phyloP scores from a whole-genome alignment of 345 rosid genomes.

The Hibiscus tridactylites region DNA sequence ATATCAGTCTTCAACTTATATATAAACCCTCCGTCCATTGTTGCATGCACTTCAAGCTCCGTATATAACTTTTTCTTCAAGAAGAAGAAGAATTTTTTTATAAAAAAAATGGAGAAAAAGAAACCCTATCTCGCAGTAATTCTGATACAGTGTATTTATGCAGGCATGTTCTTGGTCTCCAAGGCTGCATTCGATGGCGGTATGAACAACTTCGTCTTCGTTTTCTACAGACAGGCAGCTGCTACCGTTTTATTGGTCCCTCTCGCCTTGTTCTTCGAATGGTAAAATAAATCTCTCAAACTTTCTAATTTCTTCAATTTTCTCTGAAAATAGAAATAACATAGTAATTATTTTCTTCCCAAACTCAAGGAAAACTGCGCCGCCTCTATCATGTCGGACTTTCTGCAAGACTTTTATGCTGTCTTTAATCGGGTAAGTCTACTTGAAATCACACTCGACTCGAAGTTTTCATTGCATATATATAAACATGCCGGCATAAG shows the following conservation, averaged over 20 bases:
- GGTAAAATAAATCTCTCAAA: constrained; percentile 27
- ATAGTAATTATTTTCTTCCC: neutral
- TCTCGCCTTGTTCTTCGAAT: constrained; percentile 52
- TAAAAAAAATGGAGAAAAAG: constrained; percentile 31
- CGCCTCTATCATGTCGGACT: constrained; percentile 49
- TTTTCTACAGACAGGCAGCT: constrained; percentile 73
- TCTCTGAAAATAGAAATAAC: neutral
- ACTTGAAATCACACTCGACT: neutral
- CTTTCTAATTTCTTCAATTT: neutral
- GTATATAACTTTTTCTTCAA: neutral
- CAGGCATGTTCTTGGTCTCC: constrained; percentile 85
- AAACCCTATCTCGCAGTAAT: constrained; percentile 49
- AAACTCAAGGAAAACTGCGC: constrained; percentile 54
- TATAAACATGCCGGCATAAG: neutral
- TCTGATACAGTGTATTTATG: constrained; percentile 56
- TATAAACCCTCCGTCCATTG: constrained; percentile 1
- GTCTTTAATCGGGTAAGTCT: constrained; percentile 60
- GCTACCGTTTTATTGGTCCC: constrained; percentile 73
- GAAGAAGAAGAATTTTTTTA: too few relatives aligned
- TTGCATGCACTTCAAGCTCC: neutral
- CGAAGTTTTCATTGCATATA: neutral
- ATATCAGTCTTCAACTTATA: neutral
- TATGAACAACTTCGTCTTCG: constrained; percentile 72
- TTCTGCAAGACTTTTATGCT: constrained; percentile 71
- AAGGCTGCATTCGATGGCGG: constrained; percentile 81